Percentiles rank a stretch among this genome's conserved stretches.
These are phyloP conservation scores for Eucalyptus erythrocorys DNA, from an alignment of 345 rosid genomes.

Conservation along the genomic window DNA sequence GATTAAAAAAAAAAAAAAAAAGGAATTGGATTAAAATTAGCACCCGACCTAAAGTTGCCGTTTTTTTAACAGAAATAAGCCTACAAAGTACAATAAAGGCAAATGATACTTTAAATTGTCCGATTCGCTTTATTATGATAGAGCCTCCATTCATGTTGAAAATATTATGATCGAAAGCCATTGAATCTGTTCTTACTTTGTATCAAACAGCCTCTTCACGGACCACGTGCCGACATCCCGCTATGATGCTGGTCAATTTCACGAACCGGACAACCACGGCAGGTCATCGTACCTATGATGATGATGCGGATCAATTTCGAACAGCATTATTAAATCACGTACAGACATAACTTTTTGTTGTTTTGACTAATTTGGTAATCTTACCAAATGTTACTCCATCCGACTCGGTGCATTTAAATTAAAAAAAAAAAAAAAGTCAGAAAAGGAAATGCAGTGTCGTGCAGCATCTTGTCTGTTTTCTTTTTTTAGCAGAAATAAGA, in stretches of 20 bases:
- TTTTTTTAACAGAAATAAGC: neutral
- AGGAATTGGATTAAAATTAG: neutral
- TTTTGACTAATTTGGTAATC: neutral
- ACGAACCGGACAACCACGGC: neutral
- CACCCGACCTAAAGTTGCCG: neutral
- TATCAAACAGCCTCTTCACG: neutral
- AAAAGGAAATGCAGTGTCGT: neutral
- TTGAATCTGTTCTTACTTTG: neutral
- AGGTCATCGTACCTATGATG: neutral
- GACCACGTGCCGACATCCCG: neutral
- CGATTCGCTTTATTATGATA: neutral
- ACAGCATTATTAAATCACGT: neutral
- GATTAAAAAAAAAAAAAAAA: no score
- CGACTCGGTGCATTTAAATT: neutral
- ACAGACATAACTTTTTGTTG: neutral
- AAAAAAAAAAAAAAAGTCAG: neutral
- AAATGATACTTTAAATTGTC: neutral
- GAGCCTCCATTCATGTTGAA: neutral
- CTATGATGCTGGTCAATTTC: neutral
- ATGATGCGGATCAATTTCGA: neutral
- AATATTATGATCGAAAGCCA: neutral
- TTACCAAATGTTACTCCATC: neutral
- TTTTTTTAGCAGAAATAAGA: no score
- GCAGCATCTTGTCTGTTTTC: neutral
- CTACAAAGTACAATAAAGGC: neutral